Evolutionary conservation across 495 filamentous ascomycete genomes (phyloP).

Genomic region (Letharia lupina): DNA sequence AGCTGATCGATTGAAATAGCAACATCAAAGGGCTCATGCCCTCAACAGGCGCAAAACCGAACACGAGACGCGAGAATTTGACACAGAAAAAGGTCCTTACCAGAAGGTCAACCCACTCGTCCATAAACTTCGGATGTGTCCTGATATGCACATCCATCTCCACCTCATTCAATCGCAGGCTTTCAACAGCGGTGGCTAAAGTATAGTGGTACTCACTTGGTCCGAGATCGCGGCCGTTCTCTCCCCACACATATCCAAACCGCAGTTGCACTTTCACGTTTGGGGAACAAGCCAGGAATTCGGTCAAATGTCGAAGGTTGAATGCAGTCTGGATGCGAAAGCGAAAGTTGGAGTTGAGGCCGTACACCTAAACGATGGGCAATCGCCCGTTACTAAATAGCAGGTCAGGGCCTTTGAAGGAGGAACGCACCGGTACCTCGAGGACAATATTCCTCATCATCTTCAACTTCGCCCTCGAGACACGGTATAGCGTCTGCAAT

Average conservation of each 20-base stretch:
- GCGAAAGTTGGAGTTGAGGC: neutral
- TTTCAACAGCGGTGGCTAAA: neutral
- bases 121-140: slow-evolving; percentile 6
- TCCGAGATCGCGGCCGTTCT: neutral
- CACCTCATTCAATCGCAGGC: neutral
- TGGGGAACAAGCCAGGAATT: neutral
- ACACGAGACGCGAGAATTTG: neutral
- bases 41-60: neutral
- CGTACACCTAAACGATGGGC: slow-evolving; percentile 5
- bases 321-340: neutral
- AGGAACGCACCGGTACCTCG: slow-evolving; percentile 9
- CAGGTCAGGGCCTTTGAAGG: neutral
- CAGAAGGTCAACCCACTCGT: slow-evolving; percentile 6
- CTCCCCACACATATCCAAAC: slow-evolving; percentile 1
- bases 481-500: neutral
- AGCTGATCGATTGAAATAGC: neutral
- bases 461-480: neutral
- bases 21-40: neutral
- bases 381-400: neutral
- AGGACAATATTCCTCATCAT: slow-evolving; percentile 5
- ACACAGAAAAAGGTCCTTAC: neutral
- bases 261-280: neutral
- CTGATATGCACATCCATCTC: slow-evolving; percentile 7
- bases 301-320: slow-evolving; percentile 2
- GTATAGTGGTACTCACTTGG: neutral